A percentile compares a stretch with the other conserved stretches of the same genome.
These are phyloP conservation scores for Parasarocladium wereldwijsianum DNA, from an alignment of 2,329 filamentous ascomycete species.

Conservation along the genomic window DNA sequence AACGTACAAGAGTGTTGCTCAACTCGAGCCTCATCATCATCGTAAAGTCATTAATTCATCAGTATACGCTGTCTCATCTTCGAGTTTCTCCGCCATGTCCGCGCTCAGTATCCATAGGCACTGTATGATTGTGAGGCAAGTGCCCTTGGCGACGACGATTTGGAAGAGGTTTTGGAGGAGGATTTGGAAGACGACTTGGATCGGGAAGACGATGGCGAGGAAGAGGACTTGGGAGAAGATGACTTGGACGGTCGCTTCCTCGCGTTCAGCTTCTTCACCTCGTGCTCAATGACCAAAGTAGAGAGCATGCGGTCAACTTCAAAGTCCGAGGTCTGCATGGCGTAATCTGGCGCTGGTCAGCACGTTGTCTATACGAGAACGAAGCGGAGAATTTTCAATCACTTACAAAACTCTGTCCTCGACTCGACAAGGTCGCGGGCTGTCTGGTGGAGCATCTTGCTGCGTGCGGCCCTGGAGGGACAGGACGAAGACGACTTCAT, in stretches of 20 bases:
- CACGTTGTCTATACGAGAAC: neutral
- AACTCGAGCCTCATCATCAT: no score
- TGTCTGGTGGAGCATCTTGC: conserved; percentile 13
- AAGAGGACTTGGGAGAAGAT: conserved; percentile 12
- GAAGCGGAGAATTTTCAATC: no score
- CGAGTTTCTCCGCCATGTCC: no score
- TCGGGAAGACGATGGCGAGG: neutral
- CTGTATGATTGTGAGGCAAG: neutral
- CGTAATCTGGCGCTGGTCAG: conserved; percentile 16
- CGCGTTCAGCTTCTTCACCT: conserved; percentile 23
- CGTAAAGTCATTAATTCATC: no score
- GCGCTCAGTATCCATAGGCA: no score
- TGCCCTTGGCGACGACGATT: neutral
- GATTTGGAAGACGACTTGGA: neutral
- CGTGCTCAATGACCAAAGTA: conserved; percentile 21
- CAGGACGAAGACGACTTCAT: conserved; percentile 16
- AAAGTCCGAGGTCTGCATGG: conserved; percentile 15
- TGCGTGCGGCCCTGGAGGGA: conserved; percentile 12
- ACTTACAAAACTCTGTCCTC: conserved; percentile 22
- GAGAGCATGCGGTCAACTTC: conserved; percentile 19
- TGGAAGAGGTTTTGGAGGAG: neutral
- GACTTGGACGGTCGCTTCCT: conserved; percentile 15
- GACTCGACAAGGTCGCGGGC: conserved; percentile 18
- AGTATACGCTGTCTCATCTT: no score
- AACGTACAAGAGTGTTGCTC: no score